These are phyloP conservation scores for Ophiostoma sp. DNA, from an alignment of 2,329 filamentous ascomycete species.

Conservation along the genomic window DNA sequence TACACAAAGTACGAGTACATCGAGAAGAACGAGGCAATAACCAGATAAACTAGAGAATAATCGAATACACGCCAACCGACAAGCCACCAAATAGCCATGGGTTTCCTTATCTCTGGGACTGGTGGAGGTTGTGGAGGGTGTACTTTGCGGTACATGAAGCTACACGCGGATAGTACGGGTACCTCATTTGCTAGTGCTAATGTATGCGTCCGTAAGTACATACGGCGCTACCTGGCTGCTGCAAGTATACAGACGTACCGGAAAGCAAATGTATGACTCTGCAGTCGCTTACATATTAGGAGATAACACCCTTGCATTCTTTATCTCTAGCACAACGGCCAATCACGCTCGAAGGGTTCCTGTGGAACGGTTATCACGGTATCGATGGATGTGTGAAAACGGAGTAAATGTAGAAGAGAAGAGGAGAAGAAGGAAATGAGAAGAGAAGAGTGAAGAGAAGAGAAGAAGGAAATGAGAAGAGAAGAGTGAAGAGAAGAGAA, in stretches of 20 bases:
- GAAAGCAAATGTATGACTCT: not conserved
- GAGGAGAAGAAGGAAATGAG: not conserved
- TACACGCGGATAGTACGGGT: not conserved
- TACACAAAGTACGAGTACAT: not conserved
- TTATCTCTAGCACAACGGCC: not conserved
- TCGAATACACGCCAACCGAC: not conserved
- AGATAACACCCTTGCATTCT: not conserved
- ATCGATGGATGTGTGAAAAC: not conserved
- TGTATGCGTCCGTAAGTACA: not conserved
- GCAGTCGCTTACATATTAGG: constrained; percentile 10
- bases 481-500: not conserved
- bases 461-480: not conserved
- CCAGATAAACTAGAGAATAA: too few species aligned
- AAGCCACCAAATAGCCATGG: constrained; percentile 25
- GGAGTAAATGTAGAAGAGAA: not conserved
- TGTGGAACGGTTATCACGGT: not conserved
- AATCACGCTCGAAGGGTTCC: not conserved
- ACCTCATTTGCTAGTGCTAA: too few species aligned
- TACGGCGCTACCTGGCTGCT: not conserved
- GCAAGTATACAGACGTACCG: not conserved
- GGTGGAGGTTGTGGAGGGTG: constrained; percentile 12
- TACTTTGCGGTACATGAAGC: not conserved
- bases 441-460: not conserved
- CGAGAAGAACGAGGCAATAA: not conserved
- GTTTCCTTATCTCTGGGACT: constrained; percentile 27